Base-by-base conservation (phyloP, 768 basidiomycete genomes). In the Clitopilus passeckerianus region DNA sequence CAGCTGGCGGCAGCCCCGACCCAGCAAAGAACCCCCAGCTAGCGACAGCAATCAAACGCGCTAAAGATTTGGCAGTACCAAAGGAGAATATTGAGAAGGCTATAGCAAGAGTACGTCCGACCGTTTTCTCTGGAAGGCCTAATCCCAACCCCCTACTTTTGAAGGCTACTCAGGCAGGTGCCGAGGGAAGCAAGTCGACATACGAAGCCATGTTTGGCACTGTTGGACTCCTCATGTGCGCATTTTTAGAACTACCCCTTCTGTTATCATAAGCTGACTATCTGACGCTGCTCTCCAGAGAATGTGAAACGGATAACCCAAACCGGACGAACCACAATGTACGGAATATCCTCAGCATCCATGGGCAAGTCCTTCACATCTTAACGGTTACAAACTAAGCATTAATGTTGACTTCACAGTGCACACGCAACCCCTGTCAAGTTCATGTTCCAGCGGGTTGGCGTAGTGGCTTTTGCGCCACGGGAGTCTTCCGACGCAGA, bases 51-150 rank as follows among this genome's bases (percentile, higher is more conserved):
- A 65, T 90, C n/a, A 84, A 80, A 64, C 74, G 81, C 35, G 82
- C 80, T 0, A 86, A 77, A 67, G 77, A 82, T 0, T 72, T 75
- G 54, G 84, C 86, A 33, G 81, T 89, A 9, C 88, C 88, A 12
- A 89, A 81, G 63, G 85, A 87, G 50, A 89, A 87, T 69, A 82
- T 90, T 5, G 85, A 85, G 59, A 84, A 77, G 24, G 82, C 87
- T 0, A 71, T 89, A 53, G 78, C 77, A 46, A 83, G 78, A 73
- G 88, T 85, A 63, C 22, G 68, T 34, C 43, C 18, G 18, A 34
- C 18, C 10, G 52, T 7, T 16, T 12, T 16, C 24, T n/a, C 44
- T 15, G 35, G 18, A 7, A 33, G 22, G 33, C 8, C 37, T 41
- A 44, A 58, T 23, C n/a, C 30, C 59, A 52, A 10, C 50, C n/a